phyloP scores from a whole-genome alignment of 192 early-diverging fungal species.

The Linnemannia zychae region DNA sequence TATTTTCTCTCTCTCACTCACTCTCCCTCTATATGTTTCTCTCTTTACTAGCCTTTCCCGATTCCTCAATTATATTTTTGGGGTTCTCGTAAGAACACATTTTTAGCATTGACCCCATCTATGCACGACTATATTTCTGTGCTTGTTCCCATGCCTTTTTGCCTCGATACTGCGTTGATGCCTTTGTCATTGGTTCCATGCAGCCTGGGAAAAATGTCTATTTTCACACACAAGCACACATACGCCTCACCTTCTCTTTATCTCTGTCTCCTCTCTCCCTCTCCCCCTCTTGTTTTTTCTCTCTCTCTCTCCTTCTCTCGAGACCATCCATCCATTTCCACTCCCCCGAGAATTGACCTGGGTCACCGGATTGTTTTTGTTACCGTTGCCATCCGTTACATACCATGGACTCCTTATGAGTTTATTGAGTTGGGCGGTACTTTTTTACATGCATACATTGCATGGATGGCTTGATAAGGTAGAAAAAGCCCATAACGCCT shows the following conservation, averaged over 20 bases:
- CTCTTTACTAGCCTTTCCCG: not conserved
- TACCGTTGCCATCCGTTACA: no score
- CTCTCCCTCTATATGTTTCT: no score
- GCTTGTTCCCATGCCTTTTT: not conserved
- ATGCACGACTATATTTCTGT: not conserved
- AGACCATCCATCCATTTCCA: not conserved
- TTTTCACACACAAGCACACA: not conserved
- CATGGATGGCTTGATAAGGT: not conserved
- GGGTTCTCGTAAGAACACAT: not conserved
- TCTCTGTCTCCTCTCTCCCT: not conserved
- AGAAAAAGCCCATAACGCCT: not conserved
- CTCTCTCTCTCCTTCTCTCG: not conserved
- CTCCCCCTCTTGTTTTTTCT: not conserved
- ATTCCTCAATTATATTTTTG: not conserved
- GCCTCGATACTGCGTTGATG: no score
- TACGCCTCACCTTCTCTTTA: no score
- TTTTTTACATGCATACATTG: not conserved
- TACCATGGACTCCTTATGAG: no score
- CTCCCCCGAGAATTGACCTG: not conserved
- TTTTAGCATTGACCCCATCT: not conserved
- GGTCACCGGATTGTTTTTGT: not conserved
- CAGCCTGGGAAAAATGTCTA: not conserved
- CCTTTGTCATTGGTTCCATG: not conserved
- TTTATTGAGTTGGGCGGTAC: no score
- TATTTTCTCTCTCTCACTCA: not conserved